Evolutionary conservation across 148 eudicot genomes (phyloP).

Genomic region (Polygonum maritimum): DNA sequence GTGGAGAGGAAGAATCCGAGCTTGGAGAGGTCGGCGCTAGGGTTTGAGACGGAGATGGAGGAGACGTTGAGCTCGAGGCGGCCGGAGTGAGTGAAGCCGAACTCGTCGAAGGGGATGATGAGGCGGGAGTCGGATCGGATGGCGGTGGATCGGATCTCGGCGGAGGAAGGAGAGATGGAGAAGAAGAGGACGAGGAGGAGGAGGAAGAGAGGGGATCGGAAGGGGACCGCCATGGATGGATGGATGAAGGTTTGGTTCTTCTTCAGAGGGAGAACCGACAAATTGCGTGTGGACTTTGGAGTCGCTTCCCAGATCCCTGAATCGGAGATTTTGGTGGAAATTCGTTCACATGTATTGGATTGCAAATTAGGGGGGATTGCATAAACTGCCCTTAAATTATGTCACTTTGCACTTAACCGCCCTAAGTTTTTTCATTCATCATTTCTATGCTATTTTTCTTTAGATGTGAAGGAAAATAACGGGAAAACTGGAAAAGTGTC

Average conservation of each 20-base stretch:
- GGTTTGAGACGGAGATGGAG: conserved; percentile 19
- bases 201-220: conserved; percentile 2
- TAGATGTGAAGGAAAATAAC: too few species aligned
- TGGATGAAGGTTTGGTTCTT: background rate
- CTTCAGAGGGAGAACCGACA: conserved; percentile 5
- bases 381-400: too few species aligned
- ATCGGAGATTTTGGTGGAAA: background rate
- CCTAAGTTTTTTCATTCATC: too few species aligned
- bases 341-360: too few species aligned
- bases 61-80: conserved; percentile 41
- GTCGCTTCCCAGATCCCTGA: background rate
- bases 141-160: conserved; percentile 48
- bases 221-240: conserved; percentile 20
- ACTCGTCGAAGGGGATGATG: conserved; percentile 49
- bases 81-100: conserved; percentile 50
- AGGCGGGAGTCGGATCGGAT: conserved; percentile 36
- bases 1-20: conserved; percentile 52
- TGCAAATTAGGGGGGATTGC: too few species aligned
- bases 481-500: too few species aligned
- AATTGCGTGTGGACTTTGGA: background rate
- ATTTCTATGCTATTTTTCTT: too few species aligned
- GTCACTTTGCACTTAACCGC: too few species aligned
- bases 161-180: conserved; percentile 20
- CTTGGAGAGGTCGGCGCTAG: conserved; percentile 26
- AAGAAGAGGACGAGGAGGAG: conserved; percentile 4